Evolutionary conservation across 164 flowering plant species (phyloP).

Genomic region (Umbilicus rupestris): DNA sequence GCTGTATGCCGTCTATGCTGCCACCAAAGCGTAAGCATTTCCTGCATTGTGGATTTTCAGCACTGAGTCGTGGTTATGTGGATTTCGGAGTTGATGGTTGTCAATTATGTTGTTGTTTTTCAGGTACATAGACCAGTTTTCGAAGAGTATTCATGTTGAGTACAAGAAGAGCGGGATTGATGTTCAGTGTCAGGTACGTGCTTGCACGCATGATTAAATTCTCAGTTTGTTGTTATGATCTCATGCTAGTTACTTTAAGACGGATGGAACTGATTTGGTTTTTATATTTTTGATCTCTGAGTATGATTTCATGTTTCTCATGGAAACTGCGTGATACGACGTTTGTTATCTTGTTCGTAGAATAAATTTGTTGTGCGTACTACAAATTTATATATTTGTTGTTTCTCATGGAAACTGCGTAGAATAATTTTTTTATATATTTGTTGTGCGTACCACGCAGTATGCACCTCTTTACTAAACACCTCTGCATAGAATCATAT

Average conservation of each 20-base stretch:
- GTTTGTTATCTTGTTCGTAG: not conserved
- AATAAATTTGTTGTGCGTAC: too few relatives aligned
- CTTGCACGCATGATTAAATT: not conserved
- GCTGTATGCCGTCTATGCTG: conserved; percentile 38
- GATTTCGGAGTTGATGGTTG: not conserved
- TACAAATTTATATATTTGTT: too few relatives aligned
- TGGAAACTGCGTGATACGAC: not conserved
- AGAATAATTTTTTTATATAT: too few relatives aligned
- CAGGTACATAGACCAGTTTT: conserved; percentile 46
- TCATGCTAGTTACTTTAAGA: too few relatives aligned
- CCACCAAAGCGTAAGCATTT: conserved; percentile 52
- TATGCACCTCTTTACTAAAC: too few relatives aligned
- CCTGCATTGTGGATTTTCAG: not conserved
- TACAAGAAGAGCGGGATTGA: conserved; percentile 50
- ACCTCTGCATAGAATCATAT: not conserved
- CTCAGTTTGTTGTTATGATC: not conserved
- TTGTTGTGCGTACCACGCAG: too few relatives aligned
- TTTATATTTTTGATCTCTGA: not conserved
- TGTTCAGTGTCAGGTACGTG: conserved; percentile 54
- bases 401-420: too few relatives aligned
- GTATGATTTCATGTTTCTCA: not conserved
- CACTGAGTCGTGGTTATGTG: not conserved
- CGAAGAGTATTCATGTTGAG: conserved; percentile 35
- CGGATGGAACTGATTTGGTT: not conserved
- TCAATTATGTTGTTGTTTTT: not conserved